Base-by-base conservation (phyloP, 139 green algal genomes). In the Coelastrella sp. region DNA sequence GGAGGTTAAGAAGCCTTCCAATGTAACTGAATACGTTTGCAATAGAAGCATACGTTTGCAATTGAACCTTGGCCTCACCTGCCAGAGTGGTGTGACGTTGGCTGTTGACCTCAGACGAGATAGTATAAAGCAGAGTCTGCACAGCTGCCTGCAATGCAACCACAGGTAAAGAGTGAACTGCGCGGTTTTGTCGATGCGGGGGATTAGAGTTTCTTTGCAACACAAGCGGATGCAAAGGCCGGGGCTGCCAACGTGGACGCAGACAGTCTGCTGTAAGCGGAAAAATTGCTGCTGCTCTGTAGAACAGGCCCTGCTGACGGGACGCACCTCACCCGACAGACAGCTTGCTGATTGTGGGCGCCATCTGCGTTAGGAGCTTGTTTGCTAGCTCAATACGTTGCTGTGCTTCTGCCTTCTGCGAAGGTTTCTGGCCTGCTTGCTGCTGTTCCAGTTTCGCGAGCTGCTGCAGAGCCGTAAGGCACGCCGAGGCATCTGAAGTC, bases 391-490 rank as follows among this genome's bases (percentile, higher is more conserved):
- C 16, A 6, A 54, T 60, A 13, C 71, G 80, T 60, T 64, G 80
- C 80, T 76, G 80, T 47, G 22, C n/a, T 17, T 86, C 22, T 56
- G 3, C 0, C 61, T 19, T 7, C 23, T 5, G 10, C n/a, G 60
- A 4, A 17, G 68, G 6, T 7, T 20, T 3, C 61, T 86, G 80
- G 20, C 79, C 4, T 85, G 57, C 60, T 20, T 71, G 16, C 5
- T 32, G n/a, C 14, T 73, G 58, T 17, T 20, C 57, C 79, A 85
- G 16, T 14, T 71, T 68, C 19, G 32, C 14, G 3, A 85, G 57
- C 79, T 85, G 79, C 58, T 85, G 79, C 56, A 85, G 79, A 17
- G 79, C 79, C 32, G 79, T 64, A 7, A 85, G 56, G 5, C 6
- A n/a, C 22, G 79, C 79, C 2, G 79, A 11, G 16, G 19, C 17